Percentiles rank a stretch among this genome's conserved stretches.
phyloP scores from a whole-genome alignment of 2,329 filamentous ascomycete genomes.

The Beauveria varroae region DNA sequence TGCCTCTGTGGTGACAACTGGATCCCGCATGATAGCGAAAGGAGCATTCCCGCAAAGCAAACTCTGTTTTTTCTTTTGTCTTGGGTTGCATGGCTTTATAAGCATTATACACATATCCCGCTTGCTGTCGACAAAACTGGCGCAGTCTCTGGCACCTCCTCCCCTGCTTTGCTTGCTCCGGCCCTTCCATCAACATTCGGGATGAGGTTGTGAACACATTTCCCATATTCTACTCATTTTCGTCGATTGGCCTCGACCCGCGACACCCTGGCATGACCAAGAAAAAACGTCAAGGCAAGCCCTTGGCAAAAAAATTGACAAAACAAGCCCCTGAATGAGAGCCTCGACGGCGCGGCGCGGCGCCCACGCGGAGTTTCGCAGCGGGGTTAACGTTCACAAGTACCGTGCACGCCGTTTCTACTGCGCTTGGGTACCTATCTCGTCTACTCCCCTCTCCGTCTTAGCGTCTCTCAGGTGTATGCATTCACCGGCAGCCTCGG shows the following conservation, averaged over 20 bases:
- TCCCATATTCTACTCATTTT: neutral
- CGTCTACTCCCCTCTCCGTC: no score
- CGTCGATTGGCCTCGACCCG: neutral
- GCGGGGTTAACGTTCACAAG: neutral
- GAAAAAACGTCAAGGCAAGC: neutral
- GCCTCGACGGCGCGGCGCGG: neutral
- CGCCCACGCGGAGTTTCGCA: neutral
- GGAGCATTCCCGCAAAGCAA: neutral
- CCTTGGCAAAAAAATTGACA: neutral
- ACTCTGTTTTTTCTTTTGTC: neutral
- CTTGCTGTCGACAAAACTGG: neutral
- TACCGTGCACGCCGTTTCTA: neutral
- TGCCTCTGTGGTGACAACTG: neutral
- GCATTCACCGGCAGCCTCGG: neutral
- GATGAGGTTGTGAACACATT: neutral
- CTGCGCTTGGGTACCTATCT: neutral
- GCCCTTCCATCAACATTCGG: neutral
- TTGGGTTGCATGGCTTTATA: neutral
- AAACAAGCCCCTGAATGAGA: slow-evolving; percentile 7
- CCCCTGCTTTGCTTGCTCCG: neutral
- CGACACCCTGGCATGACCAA: neutral
- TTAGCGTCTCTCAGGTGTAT: no score
- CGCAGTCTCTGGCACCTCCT: no score
- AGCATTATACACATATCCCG: neutral
- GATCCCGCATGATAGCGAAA: neutral